Base-by-base conservation (phyloP, 2,329 filamentous ascomycete species). In the Trichoderma brevicompactum region DNA sequence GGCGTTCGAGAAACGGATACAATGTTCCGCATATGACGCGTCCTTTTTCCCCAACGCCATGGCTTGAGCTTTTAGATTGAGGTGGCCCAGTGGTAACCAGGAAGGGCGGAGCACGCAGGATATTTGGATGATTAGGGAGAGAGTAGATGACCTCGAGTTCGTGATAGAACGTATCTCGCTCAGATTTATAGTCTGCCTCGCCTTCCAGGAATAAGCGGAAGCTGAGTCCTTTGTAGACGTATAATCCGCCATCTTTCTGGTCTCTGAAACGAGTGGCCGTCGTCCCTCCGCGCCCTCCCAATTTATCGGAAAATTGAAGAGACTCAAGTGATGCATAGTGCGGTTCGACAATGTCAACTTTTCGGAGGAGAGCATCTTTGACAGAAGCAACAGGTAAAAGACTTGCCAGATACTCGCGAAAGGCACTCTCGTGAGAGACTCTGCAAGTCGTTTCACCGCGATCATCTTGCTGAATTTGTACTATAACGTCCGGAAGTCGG, bases 151-250 rank as follows among this genome's bases (percentile, higher is more conserved):
- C 36, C 19, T n/a, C 38, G 7, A 55, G 52, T 41, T 55, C 52
- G 8, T 13, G 52, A 55, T 55, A 41, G 36, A 41, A 55, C 12
- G 36, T 55, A 28, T 55, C 36, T 55, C 52, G 52, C 12, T 55
- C 52, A 12, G 19, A 23, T 28, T n/a, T n/a, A 55, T 55, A 55
- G 19, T 1, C 19, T 41, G 19, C 8, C 7, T 55, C 13, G 19
- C 17, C 52, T 41, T 55, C 52, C 52, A 55, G 13, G 38, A 55
- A 55, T n/a, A 55, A 40, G 36, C 36, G 52, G 7, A 55, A 55
- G 8, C 36, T 55, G 19, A 55, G 52, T 41, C 52, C 36, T 40
- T 55, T 41, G 9, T 55, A 55, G 19, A 55, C 36, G 13, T 55
- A 28, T 55, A 5, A 10, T 28, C 2, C 4, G 1, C 52, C 19